These are phyloP conservation scores for Chaetomiaceae sp. DNA, from an alignment of 2,329 filamentous ascomycete genomes.

Conservation along the genomic window DNA sequence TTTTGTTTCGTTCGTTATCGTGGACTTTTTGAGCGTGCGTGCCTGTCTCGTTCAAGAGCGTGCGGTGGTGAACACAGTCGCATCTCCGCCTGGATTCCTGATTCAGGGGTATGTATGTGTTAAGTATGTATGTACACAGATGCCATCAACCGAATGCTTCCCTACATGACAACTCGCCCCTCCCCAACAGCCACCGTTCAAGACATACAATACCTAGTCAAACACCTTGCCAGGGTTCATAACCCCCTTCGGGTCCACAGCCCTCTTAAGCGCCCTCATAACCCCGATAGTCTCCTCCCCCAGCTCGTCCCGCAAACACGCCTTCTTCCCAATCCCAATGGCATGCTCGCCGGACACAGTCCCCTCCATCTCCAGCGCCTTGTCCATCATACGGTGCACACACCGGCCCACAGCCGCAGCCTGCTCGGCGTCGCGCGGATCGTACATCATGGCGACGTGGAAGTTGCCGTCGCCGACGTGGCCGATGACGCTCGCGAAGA, in stretches of 20 bases:
- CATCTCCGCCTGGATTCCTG: too few species aligned
- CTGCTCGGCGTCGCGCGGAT: constrained; percentile 46
- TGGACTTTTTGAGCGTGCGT: too few species aligned
- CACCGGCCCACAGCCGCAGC: constrained; percentile 40
- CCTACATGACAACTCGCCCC: neutral
- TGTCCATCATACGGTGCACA: constrained; percentile 61
- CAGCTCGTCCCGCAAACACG: constrained; percentile 47
- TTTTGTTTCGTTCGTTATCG: too few species aligned
- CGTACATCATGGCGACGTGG: constrained; percentile 41
- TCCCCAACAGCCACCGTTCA: neutral
- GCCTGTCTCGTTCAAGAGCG: too few species aligned
- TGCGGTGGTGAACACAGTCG: too few species aligned
- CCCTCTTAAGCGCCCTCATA: constrained; percentile 59
- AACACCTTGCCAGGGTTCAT: constrained; percentile 44
- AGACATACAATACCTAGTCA: constrained; percentile 9
- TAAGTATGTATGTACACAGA: too few species aligned
- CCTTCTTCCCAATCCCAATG: constrained; percentile 26
- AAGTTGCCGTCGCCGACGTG: constrained; percentile 68
- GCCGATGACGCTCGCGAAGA: constrained; percentile 57
- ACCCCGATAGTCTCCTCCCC: constrained; percentile 56
- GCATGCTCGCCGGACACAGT: constrained; percentile 49
- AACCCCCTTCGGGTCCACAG: constrained; percentile 53
- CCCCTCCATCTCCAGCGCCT: constrained; percentile 62
- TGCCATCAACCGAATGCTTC: neutral
- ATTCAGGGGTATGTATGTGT: too few species aligned